Evolutionary conservation across 257 asterid species (phyloP), one percentile per base, ranked within the genome.

Genomic region (Lithospermum erythrorhizon): DNA sequence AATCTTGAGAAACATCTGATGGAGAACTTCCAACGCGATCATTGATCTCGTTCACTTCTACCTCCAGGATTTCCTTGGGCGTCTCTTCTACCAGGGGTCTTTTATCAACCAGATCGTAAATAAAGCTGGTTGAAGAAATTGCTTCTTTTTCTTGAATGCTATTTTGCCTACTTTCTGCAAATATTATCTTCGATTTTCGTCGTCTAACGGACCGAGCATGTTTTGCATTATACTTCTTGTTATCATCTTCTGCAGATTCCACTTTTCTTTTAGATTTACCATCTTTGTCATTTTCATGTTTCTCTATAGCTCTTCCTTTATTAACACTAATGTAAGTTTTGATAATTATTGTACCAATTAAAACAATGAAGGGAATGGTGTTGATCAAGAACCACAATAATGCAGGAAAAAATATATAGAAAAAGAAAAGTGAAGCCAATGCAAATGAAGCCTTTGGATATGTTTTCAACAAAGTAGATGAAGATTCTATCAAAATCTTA

Each of bases 151-250:
- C 90, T 6, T 78, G 82, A 56, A 68, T 73, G 10, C 59, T 73
- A 7, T 67, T 63, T 29, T 65, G 72, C 21, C 18, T 10, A 45
- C 70, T 73, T 17, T 77, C 87, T 20, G 13, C 63, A 52, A n/a
- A 20, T 15, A 69, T 59, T 59, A 79, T 75, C 68, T 64, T 73
- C 0, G 90, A 76, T 45, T 72, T 58, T 73, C 96, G 77, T 41
- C 75, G 76, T 53, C 95, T 83, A 47, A 83, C 95, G 0, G 95
- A 85, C 57, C 79, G 86, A 54, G 87, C 95, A 15, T 83, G 89
- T 2, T 58, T 51, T 16, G 57, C 64, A 23, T 76, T 37, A 62
- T 66, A 79, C 23, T 68, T 73, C 21, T 21, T 67, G 59, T 62
- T 60, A 17, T 25, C 67, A 7, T 73, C 72, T 37, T 72, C 60